Conservation (phyloP, 352 stramenopile genomes). For the Aphanomyces euteiches region DNA sequence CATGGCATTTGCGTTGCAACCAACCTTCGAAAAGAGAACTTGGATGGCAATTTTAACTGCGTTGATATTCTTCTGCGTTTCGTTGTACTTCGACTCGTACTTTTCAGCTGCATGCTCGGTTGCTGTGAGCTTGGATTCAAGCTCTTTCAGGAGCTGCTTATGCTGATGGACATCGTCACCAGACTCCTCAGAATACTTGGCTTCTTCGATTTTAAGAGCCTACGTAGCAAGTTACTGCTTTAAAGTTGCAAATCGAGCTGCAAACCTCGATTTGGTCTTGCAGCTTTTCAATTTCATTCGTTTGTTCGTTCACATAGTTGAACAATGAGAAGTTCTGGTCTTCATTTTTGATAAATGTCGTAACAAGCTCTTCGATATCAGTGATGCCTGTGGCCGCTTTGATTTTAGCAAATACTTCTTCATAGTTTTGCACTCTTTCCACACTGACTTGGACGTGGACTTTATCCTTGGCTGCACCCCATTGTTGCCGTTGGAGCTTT, state of each 20-base stretch:
- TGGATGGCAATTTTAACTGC: conserved; percentile 84
- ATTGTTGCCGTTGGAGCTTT: conserved; percentile 71
- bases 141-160: conserved; percentile 84
- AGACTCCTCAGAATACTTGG: conserved; percentile 75
- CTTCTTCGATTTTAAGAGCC: conserved; percentile 66
- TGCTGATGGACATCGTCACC: conserved; percentile 86
- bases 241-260: conserved; percentile 22
- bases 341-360: conserved; percentile 94
- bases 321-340: conserved; percentile 97
- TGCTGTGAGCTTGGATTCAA: conserved; percentile 73
- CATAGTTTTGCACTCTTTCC: conserved; percentile 92
- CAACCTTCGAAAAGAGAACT: conserved; percentile 70
- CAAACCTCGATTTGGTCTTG: conserved; percentile 73
- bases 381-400: conserved; percentile 88
- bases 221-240: background rate
- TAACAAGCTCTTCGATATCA: conserved; percentile 90
- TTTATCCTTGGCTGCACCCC: conserved; percentile 82
- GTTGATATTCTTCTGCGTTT: conserved; percentile 85
- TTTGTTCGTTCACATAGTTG: conserved; percentile 94
- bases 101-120: conserved; percentile 84
- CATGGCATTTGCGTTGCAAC: conserved; percentile 75
- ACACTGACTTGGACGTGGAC: conserved; percentile 84
- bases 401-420: conserved; percentile 95
- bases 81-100: conserved; percentile 87
- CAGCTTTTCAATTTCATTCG: conserved; percentile 91